Evolutionary conservation across 305 asterid species (phyloP).

Genomic region (Fraxinus sp.): DNA sequence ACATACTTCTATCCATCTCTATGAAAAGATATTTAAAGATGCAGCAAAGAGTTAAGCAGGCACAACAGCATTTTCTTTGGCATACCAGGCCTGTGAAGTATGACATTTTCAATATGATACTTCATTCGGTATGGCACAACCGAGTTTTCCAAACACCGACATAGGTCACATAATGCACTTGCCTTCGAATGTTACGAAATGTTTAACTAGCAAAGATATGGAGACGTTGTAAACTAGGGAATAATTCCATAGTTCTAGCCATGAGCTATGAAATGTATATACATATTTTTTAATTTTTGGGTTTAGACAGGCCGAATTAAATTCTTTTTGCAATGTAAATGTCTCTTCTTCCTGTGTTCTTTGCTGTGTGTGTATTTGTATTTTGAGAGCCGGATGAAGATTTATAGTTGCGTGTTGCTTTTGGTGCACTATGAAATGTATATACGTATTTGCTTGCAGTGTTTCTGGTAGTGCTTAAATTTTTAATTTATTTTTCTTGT

Average conservation of each 20-base stretch:
- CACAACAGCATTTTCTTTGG: conserved; percentile 77
- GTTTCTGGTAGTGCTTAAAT: not conserved
- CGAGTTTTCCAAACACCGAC: conserved; percentile 49
- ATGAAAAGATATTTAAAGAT: conserved; percentile 42
- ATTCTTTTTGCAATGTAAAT: not conserved
- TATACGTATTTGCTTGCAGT: not conserved
- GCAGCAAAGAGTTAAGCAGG: conserved; percentile 68
- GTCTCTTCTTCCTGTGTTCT: not conserved
- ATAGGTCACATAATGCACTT: conserved; percentile 1
- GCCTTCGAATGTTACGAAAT: not conserved
- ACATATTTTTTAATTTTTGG: not conserved
- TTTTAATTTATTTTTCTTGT: not conserved
- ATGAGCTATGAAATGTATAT: not conserved
- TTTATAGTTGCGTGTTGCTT: not conserved
- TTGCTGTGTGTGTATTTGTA: not conserved
- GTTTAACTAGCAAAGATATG: not conserved
- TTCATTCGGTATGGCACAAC: conserved; percentile 70
- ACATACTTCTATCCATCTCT: conserved; percentile 52
- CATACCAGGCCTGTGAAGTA: conserved; percentile 60
- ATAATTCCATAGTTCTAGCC: not conserved
- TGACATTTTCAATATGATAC: conserved; percentile 67
- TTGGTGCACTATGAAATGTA: not conserved
- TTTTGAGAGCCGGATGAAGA: not conserved
- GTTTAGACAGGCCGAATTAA: not conserved
- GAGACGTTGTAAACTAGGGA: conserved; percentile 1